Percentiles rank a stretch among this genome's conserved stretches.
Conservation (phyloP, 2,329 filamentous ascomycete genomes). For the Paraphoma chrysanthemicola region DNA sequence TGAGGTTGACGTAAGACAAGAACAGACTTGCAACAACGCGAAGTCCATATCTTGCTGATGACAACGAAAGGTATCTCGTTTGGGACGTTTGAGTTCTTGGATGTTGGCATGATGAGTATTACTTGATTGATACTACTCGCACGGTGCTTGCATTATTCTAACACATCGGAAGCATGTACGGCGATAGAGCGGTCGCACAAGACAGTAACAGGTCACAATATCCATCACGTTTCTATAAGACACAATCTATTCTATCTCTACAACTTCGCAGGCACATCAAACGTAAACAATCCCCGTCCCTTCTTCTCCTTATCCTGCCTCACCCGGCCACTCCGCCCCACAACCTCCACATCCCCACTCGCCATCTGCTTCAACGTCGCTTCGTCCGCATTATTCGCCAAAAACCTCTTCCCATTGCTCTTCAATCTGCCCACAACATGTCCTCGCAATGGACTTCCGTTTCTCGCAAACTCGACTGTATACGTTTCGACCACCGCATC, state of each 20-base stretch:
- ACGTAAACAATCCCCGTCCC: conserved; percentile 38
- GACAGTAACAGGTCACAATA: too few relatives aligned
- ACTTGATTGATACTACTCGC: too few relatives aligned
- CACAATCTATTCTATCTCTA: conserved; percentile 1
- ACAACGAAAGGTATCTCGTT: too few relatives aligned
- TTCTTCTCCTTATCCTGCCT: conserved; percentile 34
- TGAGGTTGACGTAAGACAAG: too few relatives aligned
- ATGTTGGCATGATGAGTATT: too few relatives aligned
- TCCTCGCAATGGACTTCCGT: conserved; percentile 57
- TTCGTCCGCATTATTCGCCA: conserved; percentile 64
- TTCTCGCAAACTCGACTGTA: conserved; percentile 63
- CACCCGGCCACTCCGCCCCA: conserved; percentile 59
- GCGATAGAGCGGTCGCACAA: too few relatives aligned
- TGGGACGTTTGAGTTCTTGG: too few relatives aligned
- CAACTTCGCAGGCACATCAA: conserved; percentile 27
- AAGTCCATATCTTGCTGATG: too few relatives aligned
- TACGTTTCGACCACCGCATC: conserved; percentile 66
- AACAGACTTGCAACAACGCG: too few relatives aligned
- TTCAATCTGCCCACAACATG: conserved; percentile 62
- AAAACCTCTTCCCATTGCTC: conserved; percentile 56
- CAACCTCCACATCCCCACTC: conserved; percentile 53
- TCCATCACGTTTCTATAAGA: too few relatives aligned
- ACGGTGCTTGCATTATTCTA: too few relatives aligned
- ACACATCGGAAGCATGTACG: too few relatives aligned
- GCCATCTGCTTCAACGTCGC: conserved; percentile 56